A percentile compares a stretch with the other conserved stretches of the same genome.
Evolutionary conservation across 768 basidiomycete genomes (phyloP).

Genomic region (Lentinula guzmanii): DNA sequence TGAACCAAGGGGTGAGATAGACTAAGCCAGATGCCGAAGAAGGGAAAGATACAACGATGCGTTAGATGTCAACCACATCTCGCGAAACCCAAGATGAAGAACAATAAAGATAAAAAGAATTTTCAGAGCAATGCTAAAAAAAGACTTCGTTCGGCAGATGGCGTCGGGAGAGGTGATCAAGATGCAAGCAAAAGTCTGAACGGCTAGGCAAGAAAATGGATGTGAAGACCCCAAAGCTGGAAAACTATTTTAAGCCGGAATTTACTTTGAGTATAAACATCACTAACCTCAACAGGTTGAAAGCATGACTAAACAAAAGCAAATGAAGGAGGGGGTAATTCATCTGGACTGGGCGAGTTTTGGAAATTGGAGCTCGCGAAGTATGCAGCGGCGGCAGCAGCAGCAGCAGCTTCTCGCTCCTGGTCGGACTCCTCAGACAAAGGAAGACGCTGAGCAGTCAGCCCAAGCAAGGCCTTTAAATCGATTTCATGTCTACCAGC

Average conservation of each 20-base stretch:
- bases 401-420: constrained; percentile 26
- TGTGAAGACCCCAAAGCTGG: neutral
- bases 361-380: constrained; percentile 83
- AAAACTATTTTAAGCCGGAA: neutral
- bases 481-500: constrained; percentile 21
- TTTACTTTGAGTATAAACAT: too few species aligned
- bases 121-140: constrained; percentile 6
- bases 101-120: constrained; percentile 8
- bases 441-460: constrained; percentile 19
- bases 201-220: constrained; percentile 1
- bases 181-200: constrained; percentile 6
- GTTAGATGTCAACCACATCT: constrained; percentile 5
- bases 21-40: constrained; percentile 2
- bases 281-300: neutral
- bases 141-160: constrained; percentile 7
- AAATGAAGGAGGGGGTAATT: constrained; percentile 66
- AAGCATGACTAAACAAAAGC: constrained; percentile 35
- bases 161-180: constrained; percentile 4
- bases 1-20: neutral
- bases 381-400: constrained; percentile 32
- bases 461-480: constrained; percentile 21
- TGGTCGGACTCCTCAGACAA: constrained; percentile 20
- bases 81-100: constrained; percentile 5
- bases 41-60: constrained; percentile 1
- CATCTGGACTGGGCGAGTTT: constrained; percentile 82